Percentiles rank a stretch among this genome's conserved stretches.
These are phyloP conservation scores for Xanthoconium separans DNA, from an alignment of 1,284 basidiomycete genomes.

Conservation along the genomic window DNA sequence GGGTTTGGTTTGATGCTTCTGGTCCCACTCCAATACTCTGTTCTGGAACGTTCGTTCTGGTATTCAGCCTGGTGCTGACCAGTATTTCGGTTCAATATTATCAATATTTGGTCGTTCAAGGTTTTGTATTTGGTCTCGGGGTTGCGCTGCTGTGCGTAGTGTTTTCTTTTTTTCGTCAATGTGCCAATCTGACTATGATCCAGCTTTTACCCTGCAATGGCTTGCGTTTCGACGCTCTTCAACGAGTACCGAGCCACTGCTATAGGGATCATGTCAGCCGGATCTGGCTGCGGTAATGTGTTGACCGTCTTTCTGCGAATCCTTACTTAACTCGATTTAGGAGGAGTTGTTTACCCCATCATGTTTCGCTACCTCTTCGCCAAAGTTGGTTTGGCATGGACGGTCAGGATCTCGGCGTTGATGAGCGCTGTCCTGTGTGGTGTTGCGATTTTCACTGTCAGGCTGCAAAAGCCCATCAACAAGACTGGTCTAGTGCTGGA, in stretches of 20 bases:
- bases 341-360: slow-evolving; percentile 68
- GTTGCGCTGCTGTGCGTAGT: slow-evolving; percentile 53
- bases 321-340: slow-evolving; percentile 32
- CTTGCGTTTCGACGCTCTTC: slow-evolving; percentile 57
- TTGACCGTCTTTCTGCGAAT: slow-evolving; percentile 17
- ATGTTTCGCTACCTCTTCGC: slow-evolving; percentile 59
- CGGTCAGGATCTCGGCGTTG: slow-evolving; percentile 49
- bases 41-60: slow-evolving; percentile 41
- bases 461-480: slow-evolving; percentile 15
- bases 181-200: slow-evolving; percentile 15
- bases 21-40: slow-evolving; percentile 50
- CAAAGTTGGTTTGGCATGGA: slow-evolving; percentile 60
- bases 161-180: slow-evolving; percentile 2
- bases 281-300: slow-evolving; percentile 51
- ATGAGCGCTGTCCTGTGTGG: slow-evolving; percentile 42
- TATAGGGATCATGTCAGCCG: slow-evolving; percentile 51
- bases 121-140: slow-evolving; percentile 57
- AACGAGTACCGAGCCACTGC: slow-evolving; percentile 57
- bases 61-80: slow-evolving; percentile 49
- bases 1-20: slow-evolving; percentile 49
- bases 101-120: slow-evolving; percentile 60
- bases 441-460: slow-evolving; percentile 43
- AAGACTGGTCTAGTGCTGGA: slow-evolving; percentile 27
- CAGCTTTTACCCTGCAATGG: slow-evolving; percentile 58
- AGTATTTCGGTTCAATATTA: slow-evolving; percentile 56